A percentile compares a stretch with the other conserved stretches of the same genome.
phyloP scores from a whole-genome alignment of 2,329 filamentous ascomycete genomes.

The Fusarium chuoi region DNA sequence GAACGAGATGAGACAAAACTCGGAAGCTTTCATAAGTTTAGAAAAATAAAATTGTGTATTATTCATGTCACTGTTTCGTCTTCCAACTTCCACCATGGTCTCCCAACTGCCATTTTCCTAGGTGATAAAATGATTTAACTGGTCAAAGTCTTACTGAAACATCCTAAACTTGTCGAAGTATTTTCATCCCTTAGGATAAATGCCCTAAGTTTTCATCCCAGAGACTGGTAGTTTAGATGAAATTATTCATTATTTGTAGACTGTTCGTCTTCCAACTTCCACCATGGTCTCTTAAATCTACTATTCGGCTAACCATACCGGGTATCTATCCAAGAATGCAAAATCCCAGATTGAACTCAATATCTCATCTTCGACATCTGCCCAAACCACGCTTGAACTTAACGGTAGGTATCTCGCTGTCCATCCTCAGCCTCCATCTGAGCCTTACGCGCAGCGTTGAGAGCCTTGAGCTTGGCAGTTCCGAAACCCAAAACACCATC shows the following conservation, averaged over 20 bases:
- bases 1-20: too few species aligned
- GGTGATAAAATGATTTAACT: too few species aligned
- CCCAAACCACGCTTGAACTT: neutral
- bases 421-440: slow-evolving; percentile 45
- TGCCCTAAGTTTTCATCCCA: neutral
- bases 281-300: fast-evolving
- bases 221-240: neutral
- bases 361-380: neutral
- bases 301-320: neutral
- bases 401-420: neutral
- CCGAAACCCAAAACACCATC: slow-evolving; percentile 81
- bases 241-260: neutral
- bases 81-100: too few species aligned
- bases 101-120: too few species aligned
- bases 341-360: neutral
- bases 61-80: too few species aligned
- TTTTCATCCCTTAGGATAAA: neutral
- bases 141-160: too few species aligned
- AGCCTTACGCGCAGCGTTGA: slow-evolving; percentile 64
- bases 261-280: too few species aligned
- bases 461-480: slow-evolving; percentile 82
- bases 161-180: too few species aligned
- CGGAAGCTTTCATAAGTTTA: too few species aligned
- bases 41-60: too few species aligned
- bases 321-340: neutral